These are phyloP conservation scores for Neurospora sp. DNA, from an alignment of 495 filamentous ascomycete genomes.

Conservation along the genomic window DNA sequence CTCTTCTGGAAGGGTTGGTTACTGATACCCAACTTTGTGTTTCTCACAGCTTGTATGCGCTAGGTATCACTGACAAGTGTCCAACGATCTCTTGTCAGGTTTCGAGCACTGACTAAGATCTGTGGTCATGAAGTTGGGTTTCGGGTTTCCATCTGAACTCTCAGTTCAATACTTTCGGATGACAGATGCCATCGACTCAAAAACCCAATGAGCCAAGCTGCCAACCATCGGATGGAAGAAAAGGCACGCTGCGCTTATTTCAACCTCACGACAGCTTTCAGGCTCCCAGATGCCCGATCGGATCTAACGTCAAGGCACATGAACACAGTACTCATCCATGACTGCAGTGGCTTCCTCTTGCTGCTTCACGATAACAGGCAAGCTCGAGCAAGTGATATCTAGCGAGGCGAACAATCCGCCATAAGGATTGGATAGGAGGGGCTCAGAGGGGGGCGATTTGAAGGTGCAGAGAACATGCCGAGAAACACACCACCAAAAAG, in stretches of 20 bases:
- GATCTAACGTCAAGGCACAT: not conserved
- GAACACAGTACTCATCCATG: not conserved
- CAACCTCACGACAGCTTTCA: not conserved
- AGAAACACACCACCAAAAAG: not conserved
- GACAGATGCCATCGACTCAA: not conserved
- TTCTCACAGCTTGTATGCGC: not conserved
- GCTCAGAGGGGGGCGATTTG: not conserved
- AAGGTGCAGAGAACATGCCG: not conserved
- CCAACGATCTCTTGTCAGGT: not conserved
- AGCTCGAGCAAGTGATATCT: not conserved
- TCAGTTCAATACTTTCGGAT: not conserved
- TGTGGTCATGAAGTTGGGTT: not conserved
- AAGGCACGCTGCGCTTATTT: not conserved
- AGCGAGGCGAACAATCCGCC: not conserved
- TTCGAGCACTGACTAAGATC: not conserved
- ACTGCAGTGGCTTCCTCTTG: not conserved
- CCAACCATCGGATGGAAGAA: not conserved
- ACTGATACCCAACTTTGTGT: not conserved
- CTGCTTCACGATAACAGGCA: not conserved
- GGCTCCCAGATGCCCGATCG: not conserved
- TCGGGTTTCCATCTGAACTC: not conserved
- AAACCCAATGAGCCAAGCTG: not conserved
- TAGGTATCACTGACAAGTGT: not conserved
- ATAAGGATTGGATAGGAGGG: not conserved
- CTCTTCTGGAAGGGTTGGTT: not conserved